A percentile compares a stretch with the other conserved stretches of the same genome.
Conservation (phyloP, 495 filamentous ascomycete species). For the Neurospora terricola region DNA sequence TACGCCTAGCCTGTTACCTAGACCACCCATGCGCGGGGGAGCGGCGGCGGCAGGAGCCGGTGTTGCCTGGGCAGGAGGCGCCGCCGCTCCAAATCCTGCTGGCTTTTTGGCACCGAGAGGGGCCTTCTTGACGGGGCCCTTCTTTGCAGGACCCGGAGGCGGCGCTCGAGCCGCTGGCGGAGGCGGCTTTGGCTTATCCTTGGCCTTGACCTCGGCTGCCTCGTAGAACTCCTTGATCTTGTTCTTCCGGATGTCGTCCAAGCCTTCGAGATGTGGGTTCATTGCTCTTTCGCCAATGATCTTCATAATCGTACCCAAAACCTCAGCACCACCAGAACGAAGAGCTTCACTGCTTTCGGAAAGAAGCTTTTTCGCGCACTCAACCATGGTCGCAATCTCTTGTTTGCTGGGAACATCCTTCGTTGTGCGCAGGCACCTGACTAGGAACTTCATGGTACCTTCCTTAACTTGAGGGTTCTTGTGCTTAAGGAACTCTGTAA, state of each 20-base stretch:
- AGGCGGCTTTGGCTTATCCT: conserved; percentile 85
- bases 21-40: conserved; percentile 40
- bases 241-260: conserved; percentile 91
- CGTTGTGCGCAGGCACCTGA: conserved; percentile 77
- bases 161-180: conserved; percentile 54
- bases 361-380: conserved; percentile 76
- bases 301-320: conserved; percentile 94
- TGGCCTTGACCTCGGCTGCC: conserved; percentile 87
- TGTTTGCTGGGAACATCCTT: conserved; percentile 70
- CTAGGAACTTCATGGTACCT: conserved; percentile 82
- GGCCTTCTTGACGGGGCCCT: conserved; percentile 36
- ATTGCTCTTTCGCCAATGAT: conserved; percentile 97
- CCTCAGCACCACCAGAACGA: conserved; percentile 80
- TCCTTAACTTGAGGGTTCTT: conserved; percentile 98
- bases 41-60: conserved; percentile 32
- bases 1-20: conserved; percentile 50
- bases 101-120: conserved; percentile 32
- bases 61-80: conserved; percentile 31
- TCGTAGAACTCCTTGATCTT: conserved; percentile 96
- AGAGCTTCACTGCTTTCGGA: conserved; percentile 79
- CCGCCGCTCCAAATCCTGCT: conserved; percentile 15
- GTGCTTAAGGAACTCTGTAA: conserved; percentile 70
- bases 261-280: conserved; percentile 85
- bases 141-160: conserved; percentile 36
- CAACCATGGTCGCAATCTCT: conserved; percentile 77